Conservation (phyloP, 2,329 filamentous ascomycete genomes). For the Didymella pomorum region DNA sequence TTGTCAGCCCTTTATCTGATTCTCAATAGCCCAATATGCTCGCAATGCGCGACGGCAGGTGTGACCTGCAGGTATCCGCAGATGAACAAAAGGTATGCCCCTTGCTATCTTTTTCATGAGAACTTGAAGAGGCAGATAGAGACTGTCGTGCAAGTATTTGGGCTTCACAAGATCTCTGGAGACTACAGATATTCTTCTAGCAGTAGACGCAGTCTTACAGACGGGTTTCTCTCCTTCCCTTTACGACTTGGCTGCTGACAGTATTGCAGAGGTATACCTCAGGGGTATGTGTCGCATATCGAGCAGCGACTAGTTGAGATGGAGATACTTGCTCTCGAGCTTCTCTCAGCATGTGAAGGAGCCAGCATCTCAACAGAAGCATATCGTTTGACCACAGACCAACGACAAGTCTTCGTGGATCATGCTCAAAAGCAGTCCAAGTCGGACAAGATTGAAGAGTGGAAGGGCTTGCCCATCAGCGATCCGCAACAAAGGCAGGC, state of each 20-base stretch:
- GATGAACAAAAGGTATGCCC: constrained; percentile 30
- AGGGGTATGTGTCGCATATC: constrained; percentile 33
- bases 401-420: constrained; percentile 20
- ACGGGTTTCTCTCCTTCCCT: too few species aligned
- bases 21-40: constrained; percentile 24
- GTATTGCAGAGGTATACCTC: constrained; percentile 30
- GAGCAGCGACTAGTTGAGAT: constrained; percentile 35
- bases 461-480: constrained; percentile 27
- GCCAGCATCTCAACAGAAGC: constrained; percentile 11
- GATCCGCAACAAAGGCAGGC: constrained; percentile 22
- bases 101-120: neutral
- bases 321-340: constrained; percentile 31
- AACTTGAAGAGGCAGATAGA: neutral
- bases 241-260: neutral
- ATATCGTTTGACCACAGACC: constrained; percentile 16
- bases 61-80: constrained; percentile 30
- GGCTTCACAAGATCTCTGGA: neutral
- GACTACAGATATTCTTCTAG: neutral
- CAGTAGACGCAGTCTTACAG: neutral
- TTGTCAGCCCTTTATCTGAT: neutral
- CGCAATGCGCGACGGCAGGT: constrained; percentile 25
- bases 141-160: too few species aligned
- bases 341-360: constrained; percentile 27
- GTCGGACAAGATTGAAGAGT: constrained; percentile 32
- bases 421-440: constrained; percentile 29